Evolutionary conservation across 2,329 filamentous ascomycete species (phyloP), one percentile per base, ranked within the genome.

Genomic region (Exophiala aquamarina): DNA sequence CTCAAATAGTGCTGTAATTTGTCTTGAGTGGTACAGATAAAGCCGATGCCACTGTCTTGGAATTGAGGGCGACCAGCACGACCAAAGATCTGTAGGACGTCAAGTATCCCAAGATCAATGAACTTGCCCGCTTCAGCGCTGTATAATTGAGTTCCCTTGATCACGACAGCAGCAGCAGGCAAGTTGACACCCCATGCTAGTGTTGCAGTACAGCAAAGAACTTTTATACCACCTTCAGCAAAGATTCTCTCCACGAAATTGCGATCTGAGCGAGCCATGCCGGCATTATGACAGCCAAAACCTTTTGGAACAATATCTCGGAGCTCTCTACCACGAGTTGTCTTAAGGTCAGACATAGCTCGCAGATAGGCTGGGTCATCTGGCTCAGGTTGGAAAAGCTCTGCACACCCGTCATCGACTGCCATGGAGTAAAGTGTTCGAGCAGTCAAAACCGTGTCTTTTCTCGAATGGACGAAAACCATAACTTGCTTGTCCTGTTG

Each of bases 101-200:
- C 93, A 2, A 98, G 78, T 56, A 98, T 98, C 3, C 93, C 92
- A 4, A 98, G 77, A 63, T 98, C 93, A 15, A 96, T 86, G 59
- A 96, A 97, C 68, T 95, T 95, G 68, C 93, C 93, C 42, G 95
- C 92, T 65, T 96, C 89, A 0, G 93, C 86, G 65, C 91, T 97
- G 70, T 98, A 98, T 0, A 98, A 81, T 63, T 97, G 92, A 0
- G 93, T 98, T 13, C 93, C 93, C 66, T 98, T 98, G 77, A 98
- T 98, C 43, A 98, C 81, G 41, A 98, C 93, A 0, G 93, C 94
- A 0, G 93, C 93, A 26, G 93, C 93, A 1, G 93, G 93, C 68
- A 98, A 81, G 68, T 98, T 98, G 64, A 98, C 92, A 83, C 93
- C 93, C 93, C 93, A 98, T 1, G 93, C 93, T 19, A 98, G 77